phyloP scores from a whole-genome alignment of 2,329 filamentous ascomycete species.

The Penicillium sclerotiorum region DNA sequence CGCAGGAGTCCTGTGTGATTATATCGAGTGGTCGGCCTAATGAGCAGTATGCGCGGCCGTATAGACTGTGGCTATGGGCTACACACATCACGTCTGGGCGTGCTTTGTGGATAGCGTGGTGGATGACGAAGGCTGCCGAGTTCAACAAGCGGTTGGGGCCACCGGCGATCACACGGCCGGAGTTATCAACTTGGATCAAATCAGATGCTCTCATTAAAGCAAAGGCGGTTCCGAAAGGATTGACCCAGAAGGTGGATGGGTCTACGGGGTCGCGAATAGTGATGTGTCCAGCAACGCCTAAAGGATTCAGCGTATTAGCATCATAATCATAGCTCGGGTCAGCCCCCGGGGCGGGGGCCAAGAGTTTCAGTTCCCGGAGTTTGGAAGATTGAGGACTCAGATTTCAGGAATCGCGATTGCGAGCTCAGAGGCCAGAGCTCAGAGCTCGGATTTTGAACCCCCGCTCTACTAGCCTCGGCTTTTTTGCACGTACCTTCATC shows the following conservation, averaged over 20 bases:
- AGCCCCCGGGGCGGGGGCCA: too few relatives aligned
- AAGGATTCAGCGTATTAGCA: too few relatives aligned
- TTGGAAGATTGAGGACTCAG: too few relatives aligned
- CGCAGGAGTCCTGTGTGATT: slow-evolving; percentile 49
- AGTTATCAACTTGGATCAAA: slow-evolving; percentile 66
- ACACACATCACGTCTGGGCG: slow-evolving; percentile 59
- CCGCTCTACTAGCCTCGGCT: too few relatives aligned
- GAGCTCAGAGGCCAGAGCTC: too few relatives aligned
- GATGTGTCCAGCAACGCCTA: slow-evolving; percentile 65
- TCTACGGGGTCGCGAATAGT: slow-evolving; percentile 64
- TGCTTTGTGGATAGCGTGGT: slow-evolving; percentile 57
- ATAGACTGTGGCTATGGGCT: slow-evolving; percentile 58
- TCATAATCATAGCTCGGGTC: too few relatives aligned
- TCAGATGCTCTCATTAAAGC: slow-evolving; percentile 65
- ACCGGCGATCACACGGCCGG: slow-evolving; percentile 65
- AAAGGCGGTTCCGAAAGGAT: slow-evolving; percentile 66
- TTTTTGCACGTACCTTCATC: slow-evolving; percentile 46
- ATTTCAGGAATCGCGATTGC: too few relatives aligned
- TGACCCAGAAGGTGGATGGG: slow-evolving; percentile 66
- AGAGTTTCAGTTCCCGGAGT: too few relatives aligned
- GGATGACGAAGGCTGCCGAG: slow-evolving; percentile 55
- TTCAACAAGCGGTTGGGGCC: slow-evolving; percentile 54
- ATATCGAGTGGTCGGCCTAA: slow-evolving; percentile 48
- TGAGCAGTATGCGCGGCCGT: slow-evolving; percentile 50
- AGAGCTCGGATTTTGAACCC: too few relatives aligned